Percentiles rank a stretch among this genome's conserved stretches.
Conservation (phyloP, 805 yeast species). For the Candida insectalens region DNA sequence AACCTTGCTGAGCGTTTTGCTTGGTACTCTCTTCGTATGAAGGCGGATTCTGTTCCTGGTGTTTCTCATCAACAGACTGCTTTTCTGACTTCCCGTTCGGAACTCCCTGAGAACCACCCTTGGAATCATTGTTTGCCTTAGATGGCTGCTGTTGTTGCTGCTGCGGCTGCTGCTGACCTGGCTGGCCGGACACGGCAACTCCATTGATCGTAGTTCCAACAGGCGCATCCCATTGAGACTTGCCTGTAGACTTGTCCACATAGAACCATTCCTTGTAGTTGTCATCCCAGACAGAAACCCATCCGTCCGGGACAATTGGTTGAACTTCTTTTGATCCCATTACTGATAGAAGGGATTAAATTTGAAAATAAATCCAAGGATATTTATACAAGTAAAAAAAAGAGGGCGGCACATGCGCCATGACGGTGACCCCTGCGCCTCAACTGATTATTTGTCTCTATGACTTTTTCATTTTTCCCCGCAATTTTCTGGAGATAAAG, state of each 20-base stretch:
- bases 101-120: too few relatives aligned
- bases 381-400: not conserved
- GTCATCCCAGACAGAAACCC: constrained; percentile 68
- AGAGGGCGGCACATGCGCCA: too few relatives aligned
- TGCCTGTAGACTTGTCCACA: constrained; percentile 61
- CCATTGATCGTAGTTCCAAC: constrained; percentile 38
- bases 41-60: too few relatives aligned
- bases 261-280: constrained; percentile 64
- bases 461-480: too few relatives aligned
- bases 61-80: too few relatives aligned
- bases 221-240: constrained; percentile 91
- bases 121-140: too few relatives aligned
- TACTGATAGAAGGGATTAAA: not conserved
- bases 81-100: too few relatives aligned
- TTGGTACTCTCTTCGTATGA: too few relatives aligned
- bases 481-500: not conserved
- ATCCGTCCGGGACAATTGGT: constrained; percentile 30
- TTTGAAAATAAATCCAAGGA: not conserved
- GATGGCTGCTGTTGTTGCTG: constrained; percentile 1
- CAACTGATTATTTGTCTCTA: too few relatives aligned
- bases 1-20: too few relatives aligned
- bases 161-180: not conserved
- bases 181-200: too few relatives aligned
- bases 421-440: too few relatives aligned
- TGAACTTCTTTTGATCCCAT: constrained; percentile 19